Percentiles rank a stretch among this genome's conserved stretches.
phyloP scores from a whole-genome alignment of 768 basidiomycete genomes.

The Polyporus arcularius region DNA sequence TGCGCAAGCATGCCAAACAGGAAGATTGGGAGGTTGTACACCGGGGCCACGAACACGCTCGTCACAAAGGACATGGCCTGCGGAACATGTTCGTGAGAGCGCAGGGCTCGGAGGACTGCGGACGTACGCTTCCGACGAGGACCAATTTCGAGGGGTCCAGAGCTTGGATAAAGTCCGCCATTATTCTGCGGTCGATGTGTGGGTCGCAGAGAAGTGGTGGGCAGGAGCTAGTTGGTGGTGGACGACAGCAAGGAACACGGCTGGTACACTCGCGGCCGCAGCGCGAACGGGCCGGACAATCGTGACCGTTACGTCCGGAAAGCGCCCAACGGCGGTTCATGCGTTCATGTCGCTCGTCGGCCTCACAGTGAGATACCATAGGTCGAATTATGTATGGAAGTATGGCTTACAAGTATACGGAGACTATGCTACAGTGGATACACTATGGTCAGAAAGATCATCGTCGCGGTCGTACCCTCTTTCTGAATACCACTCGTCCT shows the following conservation, averaged over 20 bases:
- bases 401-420: background rate
- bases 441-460: constrained; percentile 5
- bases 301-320: background rate
- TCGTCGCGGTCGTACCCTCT: constrained; percentile 4
- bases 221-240: background rate
- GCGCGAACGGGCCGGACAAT: background rate
- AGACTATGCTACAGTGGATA: constrained; percentile 7
- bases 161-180: constrained; percentile 67
- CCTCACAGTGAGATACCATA: background rate
- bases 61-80: constrained; percentile 65
- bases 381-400: background rate
- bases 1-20: constrained; percentile 76
- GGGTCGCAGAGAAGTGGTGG: background rate
- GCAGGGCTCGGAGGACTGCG: background rate
- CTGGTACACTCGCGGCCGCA: background rate
- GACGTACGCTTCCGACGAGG: constrained; percentile 59
- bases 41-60: constrained; percentile 55
- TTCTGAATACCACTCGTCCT: constrained; percentile 20
- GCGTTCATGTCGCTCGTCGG: no score
- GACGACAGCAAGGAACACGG: background rate
- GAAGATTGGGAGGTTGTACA: constrained; percentile 83
- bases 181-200: constrained; percentile 16
- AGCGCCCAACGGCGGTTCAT: background rate
- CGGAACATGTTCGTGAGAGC: constrained; percentile 1
- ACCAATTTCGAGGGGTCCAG: constrained; percentile 76